Evolutionary conservation across 257 asterid species (phyloP).

Genomic region (Eustoma russellianum): DNA sequence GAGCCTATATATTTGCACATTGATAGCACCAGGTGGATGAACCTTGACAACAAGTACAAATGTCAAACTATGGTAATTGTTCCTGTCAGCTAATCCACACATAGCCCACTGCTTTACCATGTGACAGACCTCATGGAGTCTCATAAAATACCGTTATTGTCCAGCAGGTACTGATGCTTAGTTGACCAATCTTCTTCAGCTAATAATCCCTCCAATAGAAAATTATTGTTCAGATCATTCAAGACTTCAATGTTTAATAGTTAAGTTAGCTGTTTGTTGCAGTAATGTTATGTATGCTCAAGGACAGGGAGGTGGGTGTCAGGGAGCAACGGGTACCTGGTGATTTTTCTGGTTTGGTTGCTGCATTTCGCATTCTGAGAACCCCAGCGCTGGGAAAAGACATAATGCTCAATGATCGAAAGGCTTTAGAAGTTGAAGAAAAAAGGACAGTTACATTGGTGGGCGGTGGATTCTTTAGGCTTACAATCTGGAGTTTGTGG

Average conservation of each 20-base stretch:
- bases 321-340: no score
- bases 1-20: constrained; percentile 89
- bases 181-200: constrained; percentile 94
- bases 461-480: constrained; percentile 35
- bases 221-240: constrained; percentile 6
- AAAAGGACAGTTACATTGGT: constrained; percentile 18
- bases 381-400: constrained; percentile 6
- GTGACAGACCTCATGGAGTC: no score
- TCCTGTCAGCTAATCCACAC: no score
- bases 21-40: constrained; percentile 88
- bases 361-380: constrained; percentile 44
- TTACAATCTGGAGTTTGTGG: constrained; percentile 63
- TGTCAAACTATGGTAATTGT: background rate
- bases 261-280: background rate
- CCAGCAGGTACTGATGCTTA: constrained; percentile 54
- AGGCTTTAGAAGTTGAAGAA: constrained; percentile 19
- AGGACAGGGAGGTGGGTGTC: no score
- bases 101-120: background rate
- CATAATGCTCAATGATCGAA: constrained; percentile 21
- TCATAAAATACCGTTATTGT: no score
- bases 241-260: background rate
- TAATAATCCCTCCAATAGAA: constrained; percentile 30
- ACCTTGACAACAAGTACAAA: constrained; percentile 33
- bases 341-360: constrained; percentile 53
- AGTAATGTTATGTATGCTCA: no score